These are phyloP conservation scores for Coemansia nantahalensis DNA, from an alignment of 192 early-diverging fungal species.

Conservation along the genomic window DNA sequence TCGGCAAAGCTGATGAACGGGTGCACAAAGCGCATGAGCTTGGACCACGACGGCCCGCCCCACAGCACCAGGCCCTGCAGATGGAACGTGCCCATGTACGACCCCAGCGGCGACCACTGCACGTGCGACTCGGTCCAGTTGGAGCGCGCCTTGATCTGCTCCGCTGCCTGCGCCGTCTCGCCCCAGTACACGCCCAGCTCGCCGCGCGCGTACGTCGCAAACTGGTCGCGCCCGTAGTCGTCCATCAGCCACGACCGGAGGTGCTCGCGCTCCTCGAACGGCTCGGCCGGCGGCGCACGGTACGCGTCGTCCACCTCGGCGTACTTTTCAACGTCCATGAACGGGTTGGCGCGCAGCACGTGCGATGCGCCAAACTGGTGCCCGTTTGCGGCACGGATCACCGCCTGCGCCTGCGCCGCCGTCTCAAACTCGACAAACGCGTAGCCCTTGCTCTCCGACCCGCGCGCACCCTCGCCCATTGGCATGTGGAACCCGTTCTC, in stretches of 20 bases:
- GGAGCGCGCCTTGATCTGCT: slow-evolving; percentile 55
- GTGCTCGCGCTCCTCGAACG: slow-evolving; percentile 72
- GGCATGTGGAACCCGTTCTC: slow-evolving; percentile 88
- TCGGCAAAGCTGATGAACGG: slow-evolving; percentile 87
- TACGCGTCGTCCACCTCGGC: slow-evolving; percentile 69
- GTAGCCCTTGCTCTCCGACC: slow-evolving; percentile 81
- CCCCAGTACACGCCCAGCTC: slow-evolving; percentile 89
- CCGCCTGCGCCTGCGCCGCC: slow-evolving; percentile 73
- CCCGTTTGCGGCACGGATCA: slow-evolving; percentile 73
- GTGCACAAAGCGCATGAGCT: slow-evolving; percentile 90
- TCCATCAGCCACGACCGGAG: slow-evolving; percentile 88
- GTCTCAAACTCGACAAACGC: slow-evolving; percentile 94
- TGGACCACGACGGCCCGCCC: slow-evolving; percentile 91
- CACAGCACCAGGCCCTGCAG: slow-evolving; percentile 91
- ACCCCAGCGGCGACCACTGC: slow-evolving; percentile 92
- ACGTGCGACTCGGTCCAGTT: slow-evolving; percentile 96
- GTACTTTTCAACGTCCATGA: slow-evolving; percentile 91
- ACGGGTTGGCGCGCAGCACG: slow-evolving; percentile 78
- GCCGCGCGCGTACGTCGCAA: slow-evolving; percentile 80
- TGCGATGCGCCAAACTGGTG: slow-evolving; percentile 81
- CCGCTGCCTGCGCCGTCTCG: slow-evolving; percentile 80
- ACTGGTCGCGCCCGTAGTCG: slow-evolving; percentile 84
- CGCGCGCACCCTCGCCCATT: slow-evolving; percentile 64
- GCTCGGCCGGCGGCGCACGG: slow-evolving; percentile 62
- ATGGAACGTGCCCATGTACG: slow-evolving; percentile 93